phyloP scores from a whole-genome alignment of 208 protist species.

The Acanthamoeba culbertsoni region DNA sequence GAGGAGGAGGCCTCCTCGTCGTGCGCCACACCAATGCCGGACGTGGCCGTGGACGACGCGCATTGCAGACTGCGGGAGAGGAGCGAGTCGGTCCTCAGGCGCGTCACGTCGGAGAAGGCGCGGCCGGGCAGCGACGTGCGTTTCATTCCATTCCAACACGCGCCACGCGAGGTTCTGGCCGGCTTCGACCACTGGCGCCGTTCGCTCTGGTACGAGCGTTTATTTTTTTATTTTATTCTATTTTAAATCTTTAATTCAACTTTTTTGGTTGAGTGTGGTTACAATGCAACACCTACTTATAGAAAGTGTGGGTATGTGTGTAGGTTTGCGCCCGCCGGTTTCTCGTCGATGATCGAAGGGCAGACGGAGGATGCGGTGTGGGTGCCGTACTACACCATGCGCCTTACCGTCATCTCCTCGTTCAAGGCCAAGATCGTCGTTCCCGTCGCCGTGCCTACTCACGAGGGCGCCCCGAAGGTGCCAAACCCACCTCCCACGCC shows the following conservation, averaged over 20 bases:
- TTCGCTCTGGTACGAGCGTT: background rate
- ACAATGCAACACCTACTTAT: background rate
- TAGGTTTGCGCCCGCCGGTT: conserved; percentile 49
- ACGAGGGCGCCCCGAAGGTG: background rate
- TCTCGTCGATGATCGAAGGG: conserved; percentile 16
- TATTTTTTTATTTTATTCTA: background rate
- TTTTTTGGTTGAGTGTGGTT: background rate
- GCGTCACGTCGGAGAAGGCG: background rate
- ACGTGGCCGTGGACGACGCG: background rate
- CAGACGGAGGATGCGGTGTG: background rate
- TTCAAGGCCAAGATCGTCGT: conserved; percentile 46
- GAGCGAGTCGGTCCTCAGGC: background rate
- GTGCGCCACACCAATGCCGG: too few species aligned
- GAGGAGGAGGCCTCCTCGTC: too few species aligned
- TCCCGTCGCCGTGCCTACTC: background rate
- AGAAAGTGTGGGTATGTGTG: background rate
- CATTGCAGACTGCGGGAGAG: background rate
- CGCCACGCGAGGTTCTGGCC: background rate
- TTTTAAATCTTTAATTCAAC: background rate
- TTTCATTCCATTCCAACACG: background rate
- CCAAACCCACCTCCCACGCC: background rate
- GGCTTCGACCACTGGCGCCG: background rate
- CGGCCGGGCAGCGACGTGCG: background rate
- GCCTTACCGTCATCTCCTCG: conserved; percentile 6
- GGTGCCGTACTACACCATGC: conserved; percentile 50